These are phyloP conservation scores for Sporothrix curviconia DNA, from an alignment of 2,329 filamentous ascomycete species.

Conservation along the genomic window DNA sequence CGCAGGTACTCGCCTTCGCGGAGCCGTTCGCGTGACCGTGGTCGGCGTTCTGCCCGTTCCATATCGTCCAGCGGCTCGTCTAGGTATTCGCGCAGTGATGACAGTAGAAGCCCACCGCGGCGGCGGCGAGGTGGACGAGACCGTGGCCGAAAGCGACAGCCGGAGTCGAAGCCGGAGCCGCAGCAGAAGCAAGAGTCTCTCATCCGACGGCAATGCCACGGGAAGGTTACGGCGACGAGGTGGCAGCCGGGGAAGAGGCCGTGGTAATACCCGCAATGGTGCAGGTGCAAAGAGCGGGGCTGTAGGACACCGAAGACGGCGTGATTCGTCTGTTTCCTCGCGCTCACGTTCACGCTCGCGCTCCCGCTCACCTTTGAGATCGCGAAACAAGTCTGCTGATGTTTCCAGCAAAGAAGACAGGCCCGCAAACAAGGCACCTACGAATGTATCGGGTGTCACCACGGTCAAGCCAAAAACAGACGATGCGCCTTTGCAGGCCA, in stretches of 20 bases:
- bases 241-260: not conserved
- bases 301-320: conserved; percentile 31
- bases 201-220: conserved; percentile 9
- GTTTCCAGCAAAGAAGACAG: conserved; percentile 42
- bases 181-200: conserved; percentile 17
- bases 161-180: conserved; percentile 23
- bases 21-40: conserved; percentile 39
- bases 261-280: conserved; percentile 6
- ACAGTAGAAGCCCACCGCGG: conserved; percentile 4
- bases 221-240: not conserved
- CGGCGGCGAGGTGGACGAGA: conserved; percentile 21
- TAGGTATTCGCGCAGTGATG: conserved; percentile 27
- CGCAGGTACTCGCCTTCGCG: conserved; percentile 44
- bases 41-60: conserved; percentile 32
- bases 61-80: conserved; percentile 33
- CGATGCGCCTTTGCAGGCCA: conserved; percentile 11
- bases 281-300: conserved; percentile 1
- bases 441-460: conserved; percentile 1
- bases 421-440: conserved; percentile 24
- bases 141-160: conserved; percentile 23
- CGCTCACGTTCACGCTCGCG: conserved; percentile 26
- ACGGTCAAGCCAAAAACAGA: not conserved
- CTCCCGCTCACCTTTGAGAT: conserved; percentile 32
- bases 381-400: conserved; percentile 52
- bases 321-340: conserved; percentile 48